A percentile compares a stretch with the other conserved stretches of the same genome.
Conservation (phyloP, 2,329 filamentous ascomycete genomes). For the Colletotrichum musae region DNA sequence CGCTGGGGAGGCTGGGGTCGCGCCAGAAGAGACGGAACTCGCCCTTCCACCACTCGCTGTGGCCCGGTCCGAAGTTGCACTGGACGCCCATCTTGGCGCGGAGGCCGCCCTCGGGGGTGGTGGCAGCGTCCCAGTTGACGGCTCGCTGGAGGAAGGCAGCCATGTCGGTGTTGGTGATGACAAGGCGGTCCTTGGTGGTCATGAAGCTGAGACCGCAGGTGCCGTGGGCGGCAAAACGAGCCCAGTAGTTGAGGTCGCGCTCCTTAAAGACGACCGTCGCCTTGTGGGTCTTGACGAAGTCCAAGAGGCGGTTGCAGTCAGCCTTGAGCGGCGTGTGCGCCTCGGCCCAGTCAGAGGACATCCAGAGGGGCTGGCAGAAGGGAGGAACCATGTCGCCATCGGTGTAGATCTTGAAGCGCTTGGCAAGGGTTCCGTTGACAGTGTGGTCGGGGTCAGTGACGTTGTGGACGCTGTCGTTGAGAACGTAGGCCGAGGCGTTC, state of each 20-base stretch:
- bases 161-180: conserved; percentile 29
- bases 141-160: conserved; percentile 21
- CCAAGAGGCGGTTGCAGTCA: conserved; percentile 19
- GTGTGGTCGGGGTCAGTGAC: background rate
- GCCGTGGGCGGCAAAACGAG: conserved; percentile 28
- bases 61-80: background rate
- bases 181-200: conserved; percentile 9
- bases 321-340: conserved; percentile 4
- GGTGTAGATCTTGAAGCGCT: conserved; percentile 17
- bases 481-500: conserved; percentile 30
- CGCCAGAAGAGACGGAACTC: conserved; percentile 34
- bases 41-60: background rate
- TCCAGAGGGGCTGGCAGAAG: conserved; percentile 26
- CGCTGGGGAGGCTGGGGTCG: conserved; percentile 6
- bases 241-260: conserved; percentile 19
- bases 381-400: conserved; percentile 9
- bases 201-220: conserved; percentile 31
- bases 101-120: background rate
- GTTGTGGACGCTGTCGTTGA: conserved; percentile 6
- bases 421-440: conserved; percentile 5
- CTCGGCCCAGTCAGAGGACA: conserved; percentile 26
- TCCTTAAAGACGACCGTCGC: conserved; percentile 31
- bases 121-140: conserved; percentile 4
- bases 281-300: conserved; percentile 21
- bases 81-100: conserved; percentile 24